Percentiles rank a stretch among this genome's conserved stretches.
These are phyloP conservation scores for Piper longum DNA, from an alignment of 164 flowering plant species.

Conservation along the genomic window DNA sequence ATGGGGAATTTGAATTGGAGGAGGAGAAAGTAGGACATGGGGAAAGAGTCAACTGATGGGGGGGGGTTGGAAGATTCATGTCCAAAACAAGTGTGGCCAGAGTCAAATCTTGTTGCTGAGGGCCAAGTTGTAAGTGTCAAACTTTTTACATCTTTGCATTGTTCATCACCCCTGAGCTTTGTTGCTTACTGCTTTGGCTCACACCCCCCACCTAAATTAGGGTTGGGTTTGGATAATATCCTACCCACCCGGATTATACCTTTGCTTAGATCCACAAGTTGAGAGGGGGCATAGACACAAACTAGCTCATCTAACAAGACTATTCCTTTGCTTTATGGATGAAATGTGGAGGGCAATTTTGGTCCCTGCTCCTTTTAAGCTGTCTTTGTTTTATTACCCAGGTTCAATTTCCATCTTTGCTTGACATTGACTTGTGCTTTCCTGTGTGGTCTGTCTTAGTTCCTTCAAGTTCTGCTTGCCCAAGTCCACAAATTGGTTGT, in stretches of 20 bases:
- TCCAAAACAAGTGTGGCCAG: slow-evolving; percentile 31
- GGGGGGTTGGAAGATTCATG: slow-evolving; percentile 46
- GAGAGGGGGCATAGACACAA: slow-evolving; percentile 1
- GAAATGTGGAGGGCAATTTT: not conserved
- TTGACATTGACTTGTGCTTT: not conserved
- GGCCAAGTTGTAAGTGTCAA: slow-evolving; percentile 39
- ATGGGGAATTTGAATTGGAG: not conserved
- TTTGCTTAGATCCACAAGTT: not conserved
- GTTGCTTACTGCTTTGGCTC: slow-evolving; percentile 6
- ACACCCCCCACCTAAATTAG: not conserved
- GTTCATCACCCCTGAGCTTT: slow-evolving; percentile 63
- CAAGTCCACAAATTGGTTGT: not conserved
- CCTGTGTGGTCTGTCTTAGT: not conserved
- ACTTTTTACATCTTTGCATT: no score
- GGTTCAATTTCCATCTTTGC: not conserved
- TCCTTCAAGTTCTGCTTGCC: not conserved
- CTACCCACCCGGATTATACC: not conserved
- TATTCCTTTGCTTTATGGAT: slow-evolving; percentile 1
- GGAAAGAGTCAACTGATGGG: slow-evolving; percentile 20
- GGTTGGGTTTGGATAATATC: no score
- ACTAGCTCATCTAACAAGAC: slow-evolving; percentile 5
- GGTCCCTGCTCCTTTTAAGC: not conserved
- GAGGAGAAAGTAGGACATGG: not conserved
- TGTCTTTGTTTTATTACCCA: slow-evolving; percentile 6
- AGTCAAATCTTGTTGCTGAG: slow-evolving; percentile 23